phyloP scores from a whole-genome alignment of 306 rosid genomes.

The Cucumis sativus region Cucumber_9930_V3 NC_026657.2:8977501-8978000 shows the following conservation, averaged over 20 bases:
- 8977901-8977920: too few relatives aligned
- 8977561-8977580: background rate
- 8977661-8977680: constrained; percentile 31
- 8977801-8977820: background rate
- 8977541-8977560: background rate
- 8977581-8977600: background rate
- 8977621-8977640: constrained; percentile 23
- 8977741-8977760: background rate
- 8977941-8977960: too few relatives aligned
- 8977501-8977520: background rate
- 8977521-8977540: background rate
- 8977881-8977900: background rate
- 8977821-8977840: background rate
- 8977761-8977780: background rate
- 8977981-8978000: too few relatives aligned
- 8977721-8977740: constrained; percentile 35
- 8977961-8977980: too few relatives aligned
- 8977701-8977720: constrained; percentile 44
- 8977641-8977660: constrained; percentile 30
- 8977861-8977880: background rate
- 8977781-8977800: background rate
- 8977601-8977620: background rate
- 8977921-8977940: too few relatives aligned
- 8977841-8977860: background rate
- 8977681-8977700: constrained; percentile 9